Evolutionary conservation across 176 grass and related monocot species (phyloP).

Genomic region (Oryza nivara): DNA sequence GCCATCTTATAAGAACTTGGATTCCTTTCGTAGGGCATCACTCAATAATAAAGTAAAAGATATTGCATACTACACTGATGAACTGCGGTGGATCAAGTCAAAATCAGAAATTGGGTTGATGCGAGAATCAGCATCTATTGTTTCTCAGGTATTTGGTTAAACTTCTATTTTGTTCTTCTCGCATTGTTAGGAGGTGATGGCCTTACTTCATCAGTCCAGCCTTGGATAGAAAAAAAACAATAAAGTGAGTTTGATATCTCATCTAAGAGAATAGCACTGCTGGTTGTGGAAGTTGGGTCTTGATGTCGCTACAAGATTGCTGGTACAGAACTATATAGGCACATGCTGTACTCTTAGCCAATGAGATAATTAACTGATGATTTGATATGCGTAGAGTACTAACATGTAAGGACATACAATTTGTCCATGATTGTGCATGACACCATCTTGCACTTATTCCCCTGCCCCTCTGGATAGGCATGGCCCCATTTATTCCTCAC

Average conservation of each 20-base stretch:
- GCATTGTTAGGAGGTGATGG: neutral
- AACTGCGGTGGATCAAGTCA: slow-evolving; percentile 91
- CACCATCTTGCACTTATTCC: slow-evolving; percentile 10
- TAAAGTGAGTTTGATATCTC: slow-evolving; percentile 16
- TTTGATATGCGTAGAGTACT: neutral
- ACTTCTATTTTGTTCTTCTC: slow-evolving; percentile 22
- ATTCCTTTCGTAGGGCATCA: slow-evolving; percentile 69
- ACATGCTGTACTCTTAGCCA: neutral
- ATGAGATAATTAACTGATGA: neutral
- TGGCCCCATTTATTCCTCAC: neutral
- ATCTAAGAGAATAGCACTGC: neutral
- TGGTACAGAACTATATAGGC: slow-evolving; percentile 24
- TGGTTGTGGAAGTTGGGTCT: neutral
- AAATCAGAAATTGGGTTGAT: slow-evolving; percentile 78
- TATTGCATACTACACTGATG: slow-evolving; percentile 66
- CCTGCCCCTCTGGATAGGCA: slow-evolving; percentile 2
- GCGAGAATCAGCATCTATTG: slow-evolving; percentile 89
- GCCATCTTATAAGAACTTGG: slow-evolving; percentile 71
- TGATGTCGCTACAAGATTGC: neutral
- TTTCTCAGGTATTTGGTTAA: slow-evolving; percentile 70
- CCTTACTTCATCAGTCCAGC: slow-evolving; percentile 18
- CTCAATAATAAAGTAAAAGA: slow-evolving; percentile 73
- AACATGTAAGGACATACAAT: neutral
- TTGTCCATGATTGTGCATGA: neutral
- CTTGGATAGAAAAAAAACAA: slow-evolving; percentile 16